These are phyloP conservation scores for Verticillium nubilum DNA, from an alignment of 2,329 filamentous ascomycete species.

Conservation along the genomic window DNA sequence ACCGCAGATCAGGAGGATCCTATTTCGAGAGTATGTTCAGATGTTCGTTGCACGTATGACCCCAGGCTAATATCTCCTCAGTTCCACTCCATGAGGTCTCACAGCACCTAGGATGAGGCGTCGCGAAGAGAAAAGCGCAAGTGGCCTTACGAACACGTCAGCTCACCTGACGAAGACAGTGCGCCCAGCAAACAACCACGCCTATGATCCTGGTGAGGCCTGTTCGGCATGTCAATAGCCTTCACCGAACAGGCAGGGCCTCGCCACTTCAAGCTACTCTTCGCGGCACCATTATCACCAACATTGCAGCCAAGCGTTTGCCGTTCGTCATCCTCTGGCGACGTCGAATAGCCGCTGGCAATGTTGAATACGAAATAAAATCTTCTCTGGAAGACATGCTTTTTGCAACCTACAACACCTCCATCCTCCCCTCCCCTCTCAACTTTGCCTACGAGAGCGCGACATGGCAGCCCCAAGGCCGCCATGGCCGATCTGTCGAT, in stretches of 20 bases:
- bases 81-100: slow-evolving; percentile 15
- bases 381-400: neutral
- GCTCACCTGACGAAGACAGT: neutral
- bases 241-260: neutral
- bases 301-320: neutral
- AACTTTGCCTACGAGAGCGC: neutral
- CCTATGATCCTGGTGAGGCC: neutral
- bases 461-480: neutral
- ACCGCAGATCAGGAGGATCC: slow-evolving; percentile 56
- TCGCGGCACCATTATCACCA: slow-evolving; percentile 2
- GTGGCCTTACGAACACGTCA: slow-evolving; percentile 8
- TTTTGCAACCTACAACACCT: neutral
- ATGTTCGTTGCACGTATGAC: neutral
- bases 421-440: neutral
- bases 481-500: neutral
- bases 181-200: slow-evolving; percentile 1
- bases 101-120: slow-evolving; percentile 15
- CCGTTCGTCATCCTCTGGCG: neutral
- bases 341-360: neutral
- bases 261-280: slow-evolving; percentile 1
- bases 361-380: neutral
- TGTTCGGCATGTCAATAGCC: neutral
- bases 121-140: slow-evolving; percentile 14
- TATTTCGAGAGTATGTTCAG: slow-evolving; percentile 42
- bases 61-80: neutral